A percentile compares a stretch with the other conserved stretches of the same genome.
Conservation (phyloP, 495 filamentous ascomycete genomes). For the Umbilicaria muhlenbergii region DNA sequence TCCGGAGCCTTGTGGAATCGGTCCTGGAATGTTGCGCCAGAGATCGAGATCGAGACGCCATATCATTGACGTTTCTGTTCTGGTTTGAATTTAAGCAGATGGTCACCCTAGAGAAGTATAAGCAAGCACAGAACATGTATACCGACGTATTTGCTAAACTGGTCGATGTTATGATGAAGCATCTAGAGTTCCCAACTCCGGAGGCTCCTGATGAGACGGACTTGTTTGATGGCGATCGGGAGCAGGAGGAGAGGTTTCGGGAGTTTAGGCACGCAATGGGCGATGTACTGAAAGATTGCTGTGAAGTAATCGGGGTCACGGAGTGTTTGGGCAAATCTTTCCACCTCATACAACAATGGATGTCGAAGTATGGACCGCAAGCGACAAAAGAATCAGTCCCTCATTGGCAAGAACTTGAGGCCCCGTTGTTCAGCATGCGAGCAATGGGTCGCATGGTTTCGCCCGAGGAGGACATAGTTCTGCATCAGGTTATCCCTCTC, state of each 20-base stretch:
- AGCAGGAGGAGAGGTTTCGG: constrained; percentile 92
- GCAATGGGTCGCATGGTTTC: constrained; percentile 98
- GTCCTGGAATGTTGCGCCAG: constrained; percentile 78
- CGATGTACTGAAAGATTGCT: constrained; percentile 94
- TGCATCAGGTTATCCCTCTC: constrained; percentile 80
- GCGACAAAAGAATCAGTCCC: constrained; percentile 62
- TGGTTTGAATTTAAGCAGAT: constrained; percentile 99
- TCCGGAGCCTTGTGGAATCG: constrained; percentile 74
- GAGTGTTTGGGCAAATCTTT: constrained; percentile 84
- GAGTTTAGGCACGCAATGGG: constrained; percentile 96
- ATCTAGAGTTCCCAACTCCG: constrained; percentile 75
- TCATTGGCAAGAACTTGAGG: constrained; percentile 92
- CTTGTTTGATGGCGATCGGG: constrained; percentile 87
- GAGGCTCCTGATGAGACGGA: constrained; percentile 60
- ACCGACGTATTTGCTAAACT: constrained; percentile 70
- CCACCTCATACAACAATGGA: constrained; percentile 71
- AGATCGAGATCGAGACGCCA: constrained; percentile 77
- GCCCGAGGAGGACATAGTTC: constrained; percentile 64
- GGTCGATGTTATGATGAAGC: constrained; percentile 85
- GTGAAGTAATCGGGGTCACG: constrained; percentile 82
- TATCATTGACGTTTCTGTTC: constrained; percentile 84
- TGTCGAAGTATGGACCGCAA: constrained; percentile 61
- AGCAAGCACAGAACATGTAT: constrained; percentile 57
- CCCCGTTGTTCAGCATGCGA: constrained; percentile 84
- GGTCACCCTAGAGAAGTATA: constrained; percentile 74